Percentiles rank a stretch among this genome's conserved stretches.
Conservation (phyloP, 768 basidiomycete species). For the Amanita phalloides region DNA sequence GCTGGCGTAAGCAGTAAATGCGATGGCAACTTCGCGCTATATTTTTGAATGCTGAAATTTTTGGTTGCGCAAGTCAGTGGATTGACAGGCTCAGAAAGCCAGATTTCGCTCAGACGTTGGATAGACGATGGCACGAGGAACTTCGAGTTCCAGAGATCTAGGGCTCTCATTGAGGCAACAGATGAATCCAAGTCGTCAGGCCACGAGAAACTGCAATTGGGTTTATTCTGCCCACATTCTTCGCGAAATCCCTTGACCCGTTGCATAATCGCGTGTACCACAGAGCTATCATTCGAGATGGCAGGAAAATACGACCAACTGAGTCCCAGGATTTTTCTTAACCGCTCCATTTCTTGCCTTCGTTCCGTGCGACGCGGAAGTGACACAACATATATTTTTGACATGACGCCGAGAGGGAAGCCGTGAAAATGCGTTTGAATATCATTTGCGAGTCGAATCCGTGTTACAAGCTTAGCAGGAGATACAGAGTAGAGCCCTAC, state of each 20-base stretch:
- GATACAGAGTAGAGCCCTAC: neutral
- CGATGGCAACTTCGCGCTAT: conserved; percentile 25
- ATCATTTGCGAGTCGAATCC: neutral
- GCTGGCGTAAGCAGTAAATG: conserved; percentile 44
- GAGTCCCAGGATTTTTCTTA: conserved; percentile 35
- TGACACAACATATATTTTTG: conserved; percentile 46
- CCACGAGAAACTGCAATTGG: conserved; percentile 18
- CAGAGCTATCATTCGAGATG: conserved; percentile 23
- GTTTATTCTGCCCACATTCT: neutral
- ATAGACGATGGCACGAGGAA: conserved; percentile 8
- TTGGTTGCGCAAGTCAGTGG: conserved; percentile 31
- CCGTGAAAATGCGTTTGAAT: neutral
- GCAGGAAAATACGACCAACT: conserved; percentile 48
- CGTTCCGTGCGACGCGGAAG: conserved; percentile 47
- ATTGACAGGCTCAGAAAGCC: conserved; percentile 3
- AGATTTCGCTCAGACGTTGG: neutral
- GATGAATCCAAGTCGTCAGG: conserved; percentile 24
- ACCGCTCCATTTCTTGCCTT: conserved; percentile 42
- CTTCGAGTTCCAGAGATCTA: conserved; percentile 17
- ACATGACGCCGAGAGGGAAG: conserved; percentile 25
- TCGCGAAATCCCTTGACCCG: conserved; percentile 27
- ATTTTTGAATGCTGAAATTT: conserved; percentile 26
- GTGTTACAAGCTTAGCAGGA: neutral
- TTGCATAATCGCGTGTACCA: conserved; percentile 30
- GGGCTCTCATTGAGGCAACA: conserved; percentile 10